Conservation (phyloP, 2,329 filamentous ascomycete species). For the Tolypocladium album region DNA sequence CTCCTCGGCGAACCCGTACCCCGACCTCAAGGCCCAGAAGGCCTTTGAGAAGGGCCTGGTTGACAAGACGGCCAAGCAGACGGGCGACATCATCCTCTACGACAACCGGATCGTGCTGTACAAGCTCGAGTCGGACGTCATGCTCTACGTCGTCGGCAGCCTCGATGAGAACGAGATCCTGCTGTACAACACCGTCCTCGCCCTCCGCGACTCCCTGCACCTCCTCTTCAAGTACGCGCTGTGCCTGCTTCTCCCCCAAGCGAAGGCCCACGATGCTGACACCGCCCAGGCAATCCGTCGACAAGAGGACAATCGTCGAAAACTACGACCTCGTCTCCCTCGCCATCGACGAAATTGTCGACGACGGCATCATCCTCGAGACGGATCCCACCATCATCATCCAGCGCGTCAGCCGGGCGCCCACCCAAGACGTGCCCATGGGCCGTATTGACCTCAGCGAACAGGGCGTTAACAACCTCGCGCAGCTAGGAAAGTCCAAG, state of each 20-base stretch:
- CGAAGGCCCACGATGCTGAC: conserved; percentile 2
- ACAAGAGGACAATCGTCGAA: conserved; percentile 95
- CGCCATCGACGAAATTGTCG: conserved; percentile 88
- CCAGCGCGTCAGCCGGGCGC: conserved; percentile 83
- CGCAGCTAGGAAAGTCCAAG: conserved; percentile 88
- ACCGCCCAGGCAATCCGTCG: conserved; percentile 70
- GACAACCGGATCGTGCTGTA: conserved; percentile 95
- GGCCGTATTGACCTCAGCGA: conserved; percentile 93
- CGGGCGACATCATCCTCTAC: conserved; percentile 91
- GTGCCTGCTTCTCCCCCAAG: not conserved
- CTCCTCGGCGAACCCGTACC: conserved; percentile 62
- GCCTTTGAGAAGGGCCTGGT: conserved; percentile 92
- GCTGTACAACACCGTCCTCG: conserved; percentile 87
- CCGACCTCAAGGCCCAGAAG: conserved; percentile 86
- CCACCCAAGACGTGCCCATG: conserved; percentile 81
- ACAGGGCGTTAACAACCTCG: conserved; percentile 87
- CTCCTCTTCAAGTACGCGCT: conserved; percentile 74
- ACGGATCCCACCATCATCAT: conserved; percentile 93
- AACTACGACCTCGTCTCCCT: conserved; percentile 96
- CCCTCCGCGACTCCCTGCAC: conserved; percentile 81
- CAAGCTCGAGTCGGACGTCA: conserved; percentile 96
- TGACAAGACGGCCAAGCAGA: conserved; percentile 93
- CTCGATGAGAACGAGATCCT: conserved; percentile 95
- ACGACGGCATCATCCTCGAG: conserved; percentile 94
- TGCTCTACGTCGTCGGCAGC: conserved; percentile 86